phyloP scores from a whole-genome alignment of 2,329 filamentous ascomycete species.

The Ophiostoma ulmi region DNA sequence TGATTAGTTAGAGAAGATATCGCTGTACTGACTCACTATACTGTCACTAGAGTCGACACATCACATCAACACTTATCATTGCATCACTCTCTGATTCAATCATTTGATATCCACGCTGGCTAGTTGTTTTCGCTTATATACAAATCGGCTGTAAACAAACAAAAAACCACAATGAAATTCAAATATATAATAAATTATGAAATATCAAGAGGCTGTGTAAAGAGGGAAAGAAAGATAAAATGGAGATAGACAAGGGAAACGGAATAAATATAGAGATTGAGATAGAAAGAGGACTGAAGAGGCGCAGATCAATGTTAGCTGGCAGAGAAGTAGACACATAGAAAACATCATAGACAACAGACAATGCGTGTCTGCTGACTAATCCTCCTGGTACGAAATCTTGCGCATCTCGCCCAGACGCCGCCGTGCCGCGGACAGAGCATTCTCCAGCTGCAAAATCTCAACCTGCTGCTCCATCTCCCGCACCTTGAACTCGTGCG shows the following conservation, averaged over 20 bases:
- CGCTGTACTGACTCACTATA: not conserved
- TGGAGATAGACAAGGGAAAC: not conserved
- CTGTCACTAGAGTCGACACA: not conserved
- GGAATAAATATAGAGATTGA: not conserved
- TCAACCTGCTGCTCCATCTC: slow-evolving; percentile 99
- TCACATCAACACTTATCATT: not conserved
- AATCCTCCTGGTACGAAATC: slow-evolving; percentile 84
- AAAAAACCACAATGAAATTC: not conserved
- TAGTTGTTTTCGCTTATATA: slow-evolving; percentile 9
- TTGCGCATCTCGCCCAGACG: slow-evolving; percentile 96
- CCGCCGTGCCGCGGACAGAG: slow-evolving; percentile 70
- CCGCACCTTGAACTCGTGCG: slow-evolving; percentile 95
- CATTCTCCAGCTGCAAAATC: slow-evolving; percentile 91
- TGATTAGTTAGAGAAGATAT: not conserved
- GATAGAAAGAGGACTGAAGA: not conserved
- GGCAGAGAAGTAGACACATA: not conserved
- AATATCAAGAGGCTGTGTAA: not conserved
- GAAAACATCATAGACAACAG: not conserved
- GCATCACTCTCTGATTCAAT: not conserved
- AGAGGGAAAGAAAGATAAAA: not conserved
- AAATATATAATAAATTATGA: not conserved
- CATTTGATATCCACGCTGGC: not conserved
- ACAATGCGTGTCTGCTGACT: not conserved
- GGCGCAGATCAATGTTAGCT: not conserved
- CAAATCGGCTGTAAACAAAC: not conserved